Evolutionary conservation across 371 early-diverging fungal species (phyloP).

Genomic region (Thermomucor indicae-seudaticae): DNA sequence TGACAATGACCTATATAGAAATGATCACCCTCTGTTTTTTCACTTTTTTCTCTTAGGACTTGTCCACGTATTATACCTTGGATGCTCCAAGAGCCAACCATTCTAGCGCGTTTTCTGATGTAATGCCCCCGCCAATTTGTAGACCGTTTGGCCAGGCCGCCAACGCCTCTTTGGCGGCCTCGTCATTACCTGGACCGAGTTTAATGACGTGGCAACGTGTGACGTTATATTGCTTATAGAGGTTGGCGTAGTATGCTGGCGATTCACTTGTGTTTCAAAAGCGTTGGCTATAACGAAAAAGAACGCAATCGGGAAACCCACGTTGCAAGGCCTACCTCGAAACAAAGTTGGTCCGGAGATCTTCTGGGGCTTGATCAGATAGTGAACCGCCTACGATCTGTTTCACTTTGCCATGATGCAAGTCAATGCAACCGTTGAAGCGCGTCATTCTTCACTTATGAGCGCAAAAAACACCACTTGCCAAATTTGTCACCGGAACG

Average conservation of each 20-base stretch:
- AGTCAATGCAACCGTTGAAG: slow-evolving; percentile 95
- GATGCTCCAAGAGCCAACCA: slow-evolving; percentile 89
- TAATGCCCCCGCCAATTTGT: slow-evolving; percentile 96
- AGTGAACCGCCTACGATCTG: slow-evolving; percentile 96
- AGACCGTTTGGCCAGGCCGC: slow-evolving; percentile 81
- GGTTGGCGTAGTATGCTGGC: slow-evolving; percentile 72
- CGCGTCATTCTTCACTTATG: too few relatives aligned
- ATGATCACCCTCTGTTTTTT: neutral
- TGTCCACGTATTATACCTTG: slow-evolving; percentile 46
- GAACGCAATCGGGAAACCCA: neutral
- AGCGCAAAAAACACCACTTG: too few relatives aligned
- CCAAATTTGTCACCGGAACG: too few relatives aligned
- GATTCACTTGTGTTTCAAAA: slow-evolving; percentile 52
- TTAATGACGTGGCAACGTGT: slow-evolving; percentile 93
- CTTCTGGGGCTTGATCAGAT: slow-evolving; percentile 58
- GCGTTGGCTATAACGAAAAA: neutral
- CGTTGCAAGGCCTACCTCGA: too few relatives aligned
- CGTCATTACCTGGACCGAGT: slow-evolving; percentile 86
- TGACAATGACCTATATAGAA: slow-evolving; percentile 78
- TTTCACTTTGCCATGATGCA: slow-evolving; percentile 95
- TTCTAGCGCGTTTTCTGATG: slow-evolving; percentile 71
- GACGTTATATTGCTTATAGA: slow-evolving; percentile 71
- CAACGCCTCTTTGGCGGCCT: slow-evolving; percentile 83
- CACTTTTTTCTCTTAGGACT: neutral
- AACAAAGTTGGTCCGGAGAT: slow-evolving; percentile 88